Evolutionary conservation across 208 protist genomes (phyloP).

Genomic region (Porcisia hertigi): DNA sequence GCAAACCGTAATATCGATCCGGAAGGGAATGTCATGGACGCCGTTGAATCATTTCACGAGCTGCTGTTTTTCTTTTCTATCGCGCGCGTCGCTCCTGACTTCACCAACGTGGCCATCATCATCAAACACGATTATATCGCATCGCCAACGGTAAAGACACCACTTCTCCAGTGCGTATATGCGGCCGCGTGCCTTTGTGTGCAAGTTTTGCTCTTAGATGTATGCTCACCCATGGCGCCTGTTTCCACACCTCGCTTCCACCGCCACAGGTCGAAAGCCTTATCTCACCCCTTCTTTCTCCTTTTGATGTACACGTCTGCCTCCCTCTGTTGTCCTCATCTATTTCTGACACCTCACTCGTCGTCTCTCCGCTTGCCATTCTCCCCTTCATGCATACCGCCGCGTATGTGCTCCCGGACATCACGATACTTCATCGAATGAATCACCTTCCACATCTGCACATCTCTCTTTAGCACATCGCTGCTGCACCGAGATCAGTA

Average conservation of each 20-base stretch:
- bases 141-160: not conserved
- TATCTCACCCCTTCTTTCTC: not conserved
- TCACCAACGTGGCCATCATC: not conserved
- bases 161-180: not conserved
- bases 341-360: not conserved
- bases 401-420: not conserved
- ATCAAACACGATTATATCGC: not conserved
- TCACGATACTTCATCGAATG: not conserved
- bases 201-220: not conserved
- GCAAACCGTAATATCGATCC: too few species aligned
- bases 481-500: not conserved
- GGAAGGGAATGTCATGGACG: not conserved
- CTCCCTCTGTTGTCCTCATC: not conserved
- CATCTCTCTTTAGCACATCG: not conserved
- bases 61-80: not conserved
- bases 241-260: not conserved
- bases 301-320: not conserved
- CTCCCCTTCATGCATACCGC: not conserved
- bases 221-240: not conserved
- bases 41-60: not conserved
- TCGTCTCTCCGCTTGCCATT: not conserved
- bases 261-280: not conserved
- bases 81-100: not conserved
- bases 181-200: not conserved
- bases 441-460: not conserved